A percentile compares a stretch with the other conserved stretches of the same genome.
These are phyloP conservation scores for Microbotryum violaceum DNA, from an alignment of 1,284 basidiomycete genomes.

Conservation along the genomic window DNA sequence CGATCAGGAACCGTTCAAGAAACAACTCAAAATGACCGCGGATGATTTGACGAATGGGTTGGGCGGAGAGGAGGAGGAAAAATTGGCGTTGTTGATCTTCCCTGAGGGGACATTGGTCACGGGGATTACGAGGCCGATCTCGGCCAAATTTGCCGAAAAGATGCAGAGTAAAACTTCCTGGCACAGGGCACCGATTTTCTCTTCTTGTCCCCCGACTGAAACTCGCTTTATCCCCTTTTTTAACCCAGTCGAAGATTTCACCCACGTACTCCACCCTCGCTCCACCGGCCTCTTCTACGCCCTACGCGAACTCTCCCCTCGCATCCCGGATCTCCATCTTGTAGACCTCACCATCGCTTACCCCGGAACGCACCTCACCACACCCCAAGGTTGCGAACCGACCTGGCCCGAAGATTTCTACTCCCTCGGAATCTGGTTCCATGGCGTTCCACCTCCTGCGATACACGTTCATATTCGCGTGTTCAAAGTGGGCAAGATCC, in stretches of 20 bases:
- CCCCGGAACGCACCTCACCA: conserved; percentile 12
- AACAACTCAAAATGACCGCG: conserved; percentile 14
- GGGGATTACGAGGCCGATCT: conserved; percentile 69
- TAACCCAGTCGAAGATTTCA: conserved; percentile 52
- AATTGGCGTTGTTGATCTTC: conserved; percentile 40
- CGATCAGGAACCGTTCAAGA: conserved; percentile 13
- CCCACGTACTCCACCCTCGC: conserved; percentile 72
- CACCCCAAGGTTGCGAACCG: background rate
- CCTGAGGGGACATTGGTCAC: conserved; percentile 89
- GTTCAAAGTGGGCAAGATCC: conserved; percentile 52
- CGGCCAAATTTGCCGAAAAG: conserved; percentile 72
- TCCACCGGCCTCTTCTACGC: conserved; percentile 83
- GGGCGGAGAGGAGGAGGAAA: background rate
- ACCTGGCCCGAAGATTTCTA: conserved; percentile 74
- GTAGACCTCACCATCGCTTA: conserved; percentile 35
- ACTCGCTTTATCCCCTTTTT: too few species aligned
- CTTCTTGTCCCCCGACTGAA: too few species aligned
- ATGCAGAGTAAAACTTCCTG: conserved; percentile 55
- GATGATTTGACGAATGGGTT: background rate
- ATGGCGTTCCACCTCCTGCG: conserved; percentile 70
- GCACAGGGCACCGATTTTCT: conserved; percentile 4
- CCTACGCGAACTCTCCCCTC: conserved; percentile 67
- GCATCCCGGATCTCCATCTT: conserved; percentile 67
- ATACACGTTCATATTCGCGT: conserved; percentile 79
- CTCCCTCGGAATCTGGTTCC: conserved; percentile 69